Evolutionary conservation across 441 rosid species (phyloP).

Genomic region (Gossypium schwendimanii): DNA sequence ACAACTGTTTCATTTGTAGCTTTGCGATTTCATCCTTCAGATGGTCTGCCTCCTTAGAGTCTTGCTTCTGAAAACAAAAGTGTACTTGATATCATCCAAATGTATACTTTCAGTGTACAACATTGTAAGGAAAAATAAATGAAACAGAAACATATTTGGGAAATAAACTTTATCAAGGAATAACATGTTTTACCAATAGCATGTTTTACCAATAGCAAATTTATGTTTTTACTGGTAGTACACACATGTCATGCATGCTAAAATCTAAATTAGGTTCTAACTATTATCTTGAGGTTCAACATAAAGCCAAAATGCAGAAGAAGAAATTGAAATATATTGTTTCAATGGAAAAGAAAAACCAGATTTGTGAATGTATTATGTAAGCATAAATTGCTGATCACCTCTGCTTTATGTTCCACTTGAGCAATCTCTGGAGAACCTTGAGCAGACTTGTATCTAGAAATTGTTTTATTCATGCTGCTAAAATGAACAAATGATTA

Average conservation of each 20-base stretch:
- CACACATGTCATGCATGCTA: neutral
- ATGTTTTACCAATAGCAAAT: too few species aligned
- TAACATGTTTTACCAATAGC: neutral
- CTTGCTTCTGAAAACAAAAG: slow-evolving; percentile 35
- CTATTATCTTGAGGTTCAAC: neutral
- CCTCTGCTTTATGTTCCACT: slow-evolving; percentile 47
- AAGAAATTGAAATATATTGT: neutral
- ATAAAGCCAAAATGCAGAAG: neutral
- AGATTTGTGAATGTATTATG: neutral
- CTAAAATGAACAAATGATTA: slow-evolving; percentile 8
- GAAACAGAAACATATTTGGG: neutral
- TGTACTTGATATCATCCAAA: slow-evolving; percentile 2
- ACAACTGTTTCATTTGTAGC: slow-evolving; percentile 72
- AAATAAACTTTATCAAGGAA: neutral
- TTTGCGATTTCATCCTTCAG: slow-evolving; percentile 56
- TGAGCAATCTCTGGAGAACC: slow-evolving; percentile 41
- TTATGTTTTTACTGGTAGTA: neutral
- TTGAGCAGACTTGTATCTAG: slow-evolving; percentile 52
- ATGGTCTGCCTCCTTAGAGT: slow-evolving; percentile 41
- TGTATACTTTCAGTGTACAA: neutral
- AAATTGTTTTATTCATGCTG: slow-evolving; percentile 79
- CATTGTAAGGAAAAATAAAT: neutral
- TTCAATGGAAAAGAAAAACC: neutral
- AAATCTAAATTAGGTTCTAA: neutral
- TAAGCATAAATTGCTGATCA: slow-evolving; percentile 15